These are phyloP conservation scores for Ampelomyces quisqualis DNA, from an alignment of 2,329 filamentous ascomycete species.

Conservation along the genomic window DNA sequence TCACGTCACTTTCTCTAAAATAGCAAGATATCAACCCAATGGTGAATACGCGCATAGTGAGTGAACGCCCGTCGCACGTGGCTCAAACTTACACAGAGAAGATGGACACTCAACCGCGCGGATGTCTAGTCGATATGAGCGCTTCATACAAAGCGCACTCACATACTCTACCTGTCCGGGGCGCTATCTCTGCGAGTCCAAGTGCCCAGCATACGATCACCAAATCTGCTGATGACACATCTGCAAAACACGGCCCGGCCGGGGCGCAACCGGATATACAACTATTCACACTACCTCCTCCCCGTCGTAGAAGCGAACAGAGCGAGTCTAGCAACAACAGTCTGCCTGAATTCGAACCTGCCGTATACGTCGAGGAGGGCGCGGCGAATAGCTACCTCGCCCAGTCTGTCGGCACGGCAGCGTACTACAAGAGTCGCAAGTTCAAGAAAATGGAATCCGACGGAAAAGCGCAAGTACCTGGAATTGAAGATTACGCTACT, in stretches of 20 bases:
- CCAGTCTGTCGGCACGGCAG: slow-evolving; percentile 5
- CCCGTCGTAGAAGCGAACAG: not conserved
- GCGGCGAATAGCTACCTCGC: not conserved
- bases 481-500: not conserved
- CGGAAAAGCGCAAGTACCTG: not conserved
- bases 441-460: slow-evolving; percentile 6
- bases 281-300: not conserved
- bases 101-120: too few relatives aligned
- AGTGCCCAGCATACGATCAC: too few relatives aligned
- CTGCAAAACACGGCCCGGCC: not conserved
- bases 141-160: too few relatives aligned
- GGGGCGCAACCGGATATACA: not conserved
- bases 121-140: too few relatives aligned
- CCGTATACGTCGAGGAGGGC: not conserved
- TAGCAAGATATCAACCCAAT: too few relatives aligned
- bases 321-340: not conserved
- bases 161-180: too few relatives aligned
- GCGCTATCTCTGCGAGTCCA: too few relatives aligned
- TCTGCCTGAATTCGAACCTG: not conserved
- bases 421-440: slow-evolving; percentile 12
- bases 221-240: too few relatives aligned
- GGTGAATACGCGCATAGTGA: too few relatives aligned
- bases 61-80: too few relatives aligned
- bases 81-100: too few relatives aligned
- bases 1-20: too few relatives aligned